A percentile compares a stretch with the other conserved stretches of the same genome.
phyloP scores from a whole-genome alignment of 371 early-diverging fungal genomes.

The Syncephalastrum contaminatum region DNA sequence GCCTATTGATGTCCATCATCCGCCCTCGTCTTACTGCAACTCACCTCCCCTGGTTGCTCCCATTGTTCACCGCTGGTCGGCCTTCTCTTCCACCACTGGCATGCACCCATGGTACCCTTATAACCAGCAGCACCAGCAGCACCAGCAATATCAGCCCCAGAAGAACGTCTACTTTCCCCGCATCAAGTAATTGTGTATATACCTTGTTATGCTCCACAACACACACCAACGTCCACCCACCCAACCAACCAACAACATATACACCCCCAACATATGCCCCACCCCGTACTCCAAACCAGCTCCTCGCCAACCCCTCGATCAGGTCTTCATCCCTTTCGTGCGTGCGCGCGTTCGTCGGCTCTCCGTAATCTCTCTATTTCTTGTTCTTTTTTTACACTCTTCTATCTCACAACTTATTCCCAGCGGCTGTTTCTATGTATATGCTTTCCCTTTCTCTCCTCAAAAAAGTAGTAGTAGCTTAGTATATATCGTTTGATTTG shows the following conservation, averaged over 20 bases:
- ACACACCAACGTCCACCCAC: too few relatives aligned
- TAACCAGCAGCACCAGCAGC: constrained; percentile 8
- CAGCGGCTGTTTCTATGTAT: constrained; percentile 5
- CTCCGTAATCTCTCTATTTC: neutral
- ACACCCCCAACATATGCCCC: too few relatives aligned
- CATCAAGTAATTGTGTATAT: too few relatives aligned
- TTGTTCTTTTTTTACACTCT: constrained; percentile 1
- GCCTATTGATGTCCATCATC: constrained; percentile 19
- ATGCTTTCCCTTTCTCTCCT: constrained; percentile 10
- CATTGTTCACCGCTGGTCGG: constrained; percentile 18
- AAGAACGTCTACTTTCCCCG: too few relatives aligned
- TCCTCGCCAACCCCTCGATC: too few relatives aligned
- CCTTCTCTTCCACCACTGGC: constrained; percentile 7
- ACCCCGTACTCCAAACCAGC: too few relatives aligned
- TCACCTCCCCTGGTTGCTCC: constrained; percentile 15
- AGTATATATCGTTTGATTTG: too few relatives aligned
- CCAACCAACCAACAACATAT: too few relatives aligned
- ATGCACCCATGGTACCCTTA: constrained; percentile 8
- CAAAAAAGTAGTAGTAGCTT: constrained; percentile 16
- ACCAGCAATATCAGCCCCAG: too few relatives aligned
- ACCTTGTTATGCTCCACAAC: too few relatives aligned
- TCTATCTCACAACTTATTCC: neutral
- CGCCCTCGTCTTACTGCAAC: constrained; percentile 14
- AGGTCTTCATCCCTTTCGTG: too few relatives aligned
- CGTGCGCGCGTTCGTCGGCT: too few relatives aligned